phyloP scores from a whole-genome alignment of 2,329 filamentous ascomycete genomes.

The Cladorrhinum sp. region DNA sequence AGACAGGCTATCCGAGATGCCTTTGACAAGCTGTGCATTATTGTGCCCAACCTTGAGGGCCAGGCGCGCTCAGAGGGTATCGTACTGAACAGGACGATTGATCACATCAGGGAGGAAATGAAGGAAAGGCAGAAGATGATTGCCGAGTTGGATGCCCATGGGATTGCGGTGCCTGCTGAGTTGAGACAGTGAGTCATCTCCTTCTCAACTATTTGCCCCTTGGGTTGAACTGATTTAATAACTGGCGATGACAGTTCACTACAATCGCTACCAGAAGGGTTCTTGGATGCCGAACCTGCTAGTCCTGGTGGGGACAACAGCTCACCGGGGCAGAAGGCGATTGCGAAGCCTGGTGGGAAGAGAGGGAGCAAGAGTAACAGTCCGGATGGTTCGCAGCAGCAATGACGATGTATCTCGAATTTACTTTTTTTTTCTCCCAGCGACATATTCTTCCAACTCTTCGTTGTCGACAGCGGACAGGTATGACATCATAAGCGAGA shows the following conservation, averaged over 20 bases:
- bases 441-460: too few relatives aligned
- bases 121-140: slow-evolving; percentile 57
- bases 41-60: slow-evolving; percentile 79
- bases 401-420: not conserved
- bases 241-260: not conserved
- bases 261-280: not conserved
- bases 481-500: not conserved
- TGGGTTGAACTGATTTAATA: not conserved
- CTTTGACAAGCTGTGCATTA: slow-evolving; percentile 75
- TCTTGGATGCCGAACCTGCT: not conserved
- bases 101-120: slow-evolving; percentile 61
- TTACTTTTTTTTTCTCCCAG: too few relatives aligned
- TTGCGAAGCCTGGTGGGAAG: not conserved
- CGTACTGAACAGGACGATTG: slow-evolving; percentile 70
- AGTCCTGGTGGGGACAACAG: not conserved
- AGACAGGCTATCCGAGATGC: slow-evolving; percentile 69
- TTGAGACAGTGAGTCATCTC: slow-evolving; percentile 25
- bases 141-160: slow-evolving; percentile 55
- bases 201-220: not conserved
- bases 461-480: too few relatives aligned
- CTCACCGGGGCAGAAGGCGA: not conserved
- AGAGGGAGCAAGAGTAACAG: not conserved
- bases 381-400: not conserved
- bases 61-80: slow-evolving; percentile 82
- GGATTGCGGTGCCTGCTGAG: slow-evolving; percentile 50